Evolutionary conservation across 768 basidiomycete genomes (phyloP).

Genomic region (Calocybe indica): DNA sequence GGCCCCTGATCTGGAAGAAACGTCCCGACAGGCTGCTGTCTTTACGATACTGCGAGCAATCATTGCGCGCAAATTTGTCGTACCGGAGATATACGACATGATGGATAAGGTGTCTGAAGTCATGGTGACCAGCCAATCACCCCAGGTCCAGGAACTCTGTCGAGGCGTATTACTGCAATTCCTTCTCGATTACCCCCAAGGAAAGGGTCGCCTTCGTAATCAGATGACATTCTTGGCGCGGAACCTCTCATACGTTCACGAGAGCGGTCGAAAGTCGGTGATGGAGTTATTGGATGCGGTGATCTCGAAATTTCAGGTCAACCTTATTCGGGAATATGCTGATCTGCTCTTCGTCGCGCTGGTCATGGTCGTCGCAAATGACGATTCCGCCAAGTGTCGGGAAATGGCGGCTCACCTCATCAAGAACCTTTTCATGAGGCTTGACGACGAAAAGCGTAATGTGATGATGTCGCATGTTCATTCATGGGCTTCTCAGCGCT

Average conservation of each 20-base stretch:
- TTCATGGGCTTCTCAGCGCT: slow-evolving; percentile 66
- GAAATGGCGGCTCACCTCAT: slow-evolving; percentile 84
- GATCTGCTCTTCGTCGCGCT: slow-evolving; percentile 89
- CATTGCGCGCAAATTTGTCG: slow-evolving; percentile 84
- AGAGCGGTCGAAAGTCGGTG: slow-evolving; percentile 89
- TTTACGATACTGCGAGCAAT: slow-evolving; percentile 90
- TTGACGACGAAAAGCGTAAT: slow-evolving; percentile 54
- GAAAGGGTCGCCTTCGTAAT: slow-evolving; percentile 80
- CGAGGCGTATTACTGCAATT: slow-evolving; percentile 88
- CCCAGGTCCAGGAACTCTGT: slow-evolving; percentile 87
- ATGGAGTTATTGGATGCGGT: slow-evolving; percentile 88
- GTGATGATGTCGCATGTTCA: slow-evolving; percentile 66
- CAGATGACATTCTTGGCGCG: slow-evolving; percentile 90
- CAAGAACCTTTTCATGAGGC: slow-evolving; percentile 64
- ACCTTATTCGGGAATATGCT: slow-evolving; percentile 70
- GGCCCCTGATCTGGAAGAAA: slow-evolving; percentile 87
- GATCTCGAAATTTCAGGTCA: slow-evolving; percentile 75
- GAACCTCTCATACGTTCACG: slow-evolving; percentile 86
- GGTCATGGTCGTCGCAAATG: slow-evolving; percentile 91
- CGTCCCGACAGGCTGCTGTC: slow-evolving; percentile 74
- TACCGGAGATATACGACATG: slow-evolving; percentile 94
- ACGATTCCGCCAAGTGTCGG: slow-evolving; percentile 84
- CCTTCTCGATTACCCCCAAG: slow-evolving; percentile 95
- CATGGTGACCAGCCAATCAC: slow-evolving; percentile 90
- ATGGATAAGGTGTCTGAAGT: slow-evolving; percentile 92